phyloP scores from a whole-genome alignment of 1,139 yeast genomes.

The Kazachstania sp. region DNA sequence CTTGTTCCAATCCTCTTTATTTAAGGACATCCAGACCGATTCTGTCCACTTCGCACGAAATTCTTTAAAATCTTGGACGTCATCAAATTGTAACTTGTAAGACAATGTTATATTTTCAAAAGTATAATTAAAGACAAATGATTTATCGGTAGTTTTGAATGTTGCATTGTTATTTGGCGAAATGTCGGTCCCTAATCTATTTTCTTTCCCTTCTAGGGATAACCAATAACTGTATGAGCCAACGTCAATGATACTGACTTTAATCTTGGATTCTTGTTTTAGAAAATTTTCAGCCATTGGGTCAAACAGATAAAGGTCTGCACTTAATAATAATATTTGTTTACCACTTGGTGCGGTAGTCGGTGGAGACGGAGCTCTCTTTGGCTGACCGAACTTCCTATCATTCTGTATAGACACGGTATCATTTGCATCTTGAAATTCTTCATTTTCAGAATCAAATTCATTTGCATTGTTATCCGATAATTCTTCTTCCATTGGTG shows the following conservation, averaged over 20 bases:
- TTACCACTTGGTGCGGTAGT: slow-evolving; percentile 19
- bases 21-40: slow-evolving; percentile 54
- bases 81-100: slow-evolving; percentile 52
- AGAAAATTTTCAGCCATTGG: slow-evolving; percentile 44
- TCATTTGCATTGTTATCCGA: not conserved
- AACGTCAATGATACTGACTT: slow-evolving; percentile 39
- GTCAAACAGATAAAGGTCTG: slow-evolving; percentile 52
- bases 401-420: not conserved
- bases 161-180: slow-evolving; percentile 52
- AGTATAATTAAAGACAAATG: slow-evolving; percentile 61
- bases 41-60: slow-evolving; percentile 49
- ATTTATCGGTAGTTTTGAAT: slow-evolving; percentile 47
- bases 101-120: slow-evolving; percentile 40
- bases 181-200: slow-evolving; percentile 39
- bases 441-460: slow-evolving; percentile 6
- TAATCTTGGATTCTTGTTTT: slow-evolving; percentile 33
- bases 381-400: slow-evolving; percentile 1
- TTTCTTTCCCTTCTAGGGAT: slow-evolving; percentile 33
- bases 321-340: slow-evolving; percentile 17
- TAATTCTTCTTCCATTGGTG: not conserved
- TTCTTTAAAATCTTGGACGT: slow-evolving; percentile 34
- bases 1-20: slow-evolving; percentile 43
- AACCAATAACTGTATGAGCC: slow-evolving; percentile 49
- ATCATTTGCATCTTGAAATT: slow-evolving; percentile 31
- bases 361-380: slow-evolving; percentile 7